Evolutionary conservation across 2,329 filamentous ascomycete genomes (phyloP), one percentile per base, ranked within the genome.

Genomic region (Cordyceps militaris): DNA sequence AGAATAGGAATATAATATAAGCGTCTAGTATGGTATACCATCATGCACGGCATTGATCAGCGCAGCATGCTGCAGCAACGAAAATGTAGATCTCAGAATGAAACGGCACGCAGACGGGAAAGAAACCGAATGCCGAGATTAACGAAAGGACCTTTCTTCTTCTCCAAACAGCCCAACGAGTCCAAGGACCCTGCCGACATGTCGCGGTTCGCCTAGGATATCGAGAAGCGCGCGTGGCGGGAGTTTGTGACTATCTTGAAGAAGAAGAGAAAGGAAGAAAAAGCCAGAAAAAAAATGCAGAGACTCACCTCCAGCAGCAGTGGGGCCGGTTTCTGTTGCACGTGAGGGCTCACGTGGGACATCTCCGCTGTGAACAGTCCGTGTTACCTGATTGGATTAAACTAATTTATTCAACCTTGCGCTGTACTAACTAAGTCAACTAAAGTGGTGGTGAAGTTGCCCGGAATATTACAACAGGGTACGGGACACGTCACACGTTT

Each of bases 81-180:
- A 21, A 61, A 72, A 77, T 81, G 78, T 81, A 79, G 78, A 80
- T 81, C 78, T 78, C 77, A 73, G 74, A 78, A 79, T 81, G 78
- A 81, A 81, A 80, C 78, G 74, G 71, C 73, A 74, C 71, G 70
- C 74, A 76, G 77, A 80, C 73, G 70, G 74, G 70, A 66, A 62
- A 53, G 50, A 62, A 59, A 71, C 71, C 73, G 73, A 73, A 65
- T 73, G 76, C 71, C 76, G 78, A 76, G 78, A 81, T 81, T 80
- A 81, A 81, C 77, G 77, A 80, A 73, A 76, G 78, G 80, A 78
- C 76, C 61, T 66, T 66, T 68, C 58, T 74, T 77, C 65, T 71
- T 79, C 77, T 79, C 66, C 72, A 72, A 76, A 67, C 69, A 64
- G 65, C 67, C 71, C 67, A 57, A 65, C 57, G 54, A 65, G 65